Conservation (phyloP, 768 basidiomycete species). For the Tephrocybe rancida region DNA sequence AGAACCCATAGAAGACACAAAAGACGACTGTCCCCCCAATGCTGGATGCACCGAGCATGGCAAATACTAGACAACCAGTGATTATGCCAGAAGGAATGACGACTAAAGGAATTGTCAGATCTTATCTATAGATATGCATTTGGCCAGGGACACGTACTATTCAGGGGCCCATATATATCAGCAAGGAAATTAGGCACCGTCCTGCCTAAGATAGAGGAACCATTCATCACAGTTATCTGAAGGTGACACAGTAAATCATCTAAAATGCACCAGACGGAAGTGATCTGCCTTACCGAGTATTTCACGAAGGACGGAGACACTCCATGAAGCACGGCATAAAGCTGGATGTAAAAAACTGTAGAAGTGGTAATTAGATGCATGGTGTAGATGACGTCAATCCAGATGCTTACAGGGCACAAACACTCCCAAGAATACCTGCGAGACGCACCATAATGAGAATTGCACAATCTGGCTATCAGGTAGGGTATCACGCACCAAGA, state of each 20-base stretch:
- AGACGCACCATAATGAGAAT: not conserved
- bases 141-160: conserved; percentile 37
- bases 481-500: conserved; percentile 28
- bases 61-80: conserved; percentile 48
- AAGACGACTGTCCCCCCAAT: conserved; percentile 44
- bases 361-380: not conserved
- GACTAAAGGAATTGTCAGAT: conserved; percentile 27
- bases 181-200: conserved; percentile 57
- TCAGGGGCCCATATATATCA: conserved; percentile 50
- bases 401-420: conserved; percentile 49
- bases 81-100: conserved; percentile 43
- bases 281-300: conserved; percentile 38
- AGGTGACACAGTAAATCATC: not conserved
- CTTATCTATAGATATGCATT: not conserved
- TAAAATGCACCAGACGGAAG: not conserved
- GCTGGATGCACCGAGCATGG: conserved; percentile 49
- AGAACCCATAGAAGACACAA: conserved; percentile 54
- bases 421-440: conserved; percentile 47
- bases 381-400: not conserved
- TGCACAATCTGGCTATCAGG: not conserved
- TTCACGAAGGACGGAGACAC: conserved; percentile 40
- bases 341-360: conserved; percentile 54
- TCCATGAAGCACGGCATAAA: conserved; percentile 43
- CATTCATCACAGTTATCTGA: conserved; percentile 57
- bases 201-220: conserved; percentile 57